Conservation (phyloP, 305 asterid genomes). For the Fraxinus sp. region DNA sequence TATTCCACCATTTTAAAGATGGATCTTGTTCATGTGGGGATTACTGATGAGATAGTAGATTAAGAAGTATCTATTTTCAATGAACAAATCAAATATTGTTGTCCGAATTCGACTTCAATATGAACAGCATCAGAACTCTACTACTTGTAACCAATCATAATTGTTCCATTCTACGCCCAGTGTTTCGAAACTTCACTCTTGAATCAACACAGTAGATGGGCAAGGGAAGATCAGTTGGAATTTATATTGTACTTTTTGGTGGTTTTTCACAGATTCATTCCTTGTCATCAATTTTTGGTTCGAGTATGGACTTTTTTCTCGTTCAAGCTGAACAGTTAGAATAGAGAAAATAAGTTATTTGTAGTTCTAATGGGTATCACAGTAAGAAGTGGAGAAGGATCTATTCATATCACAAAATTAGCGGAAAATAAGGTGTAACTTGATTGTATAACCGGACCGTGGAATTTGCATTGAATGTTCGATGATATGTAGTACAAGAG, state of each 20-base stretch:
- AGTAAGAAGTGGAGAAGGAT: not conserved
- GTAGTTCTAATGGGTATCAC: not conserved
- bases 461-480: not conserved
- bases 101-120: not conserved
- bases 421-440: not conserved
- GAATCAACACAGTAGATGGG: not conserved
- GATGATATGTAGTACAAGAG: not conserved
- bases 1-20: conserved; percentile 81
- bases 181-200: not conserved
- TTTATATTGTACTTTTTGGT: not conserved
- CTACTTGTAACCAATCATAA: not conserved
- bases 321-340: not conserved
- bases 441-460: not conserved
- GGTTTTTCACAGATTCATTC: not conserved
- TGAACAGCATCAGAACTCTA: not conserved
- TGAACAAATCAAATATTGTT: not conserved
- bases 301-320: not conserved
- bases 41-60: conserved; percentile 55
- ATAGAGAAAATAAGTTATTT: not conserved
- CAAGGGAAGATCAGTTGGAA: not conserved
- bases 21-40: conserved; percentile 83
- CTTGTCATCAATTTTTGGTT: not conserved
- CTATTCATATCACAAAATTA: no score
- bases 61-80: not conserved
- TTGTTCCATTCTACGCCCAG: not conserved